phyloP scores from a whole-genome alignment of 169 alveolate species.

The Plasmodium inui region DNA sequence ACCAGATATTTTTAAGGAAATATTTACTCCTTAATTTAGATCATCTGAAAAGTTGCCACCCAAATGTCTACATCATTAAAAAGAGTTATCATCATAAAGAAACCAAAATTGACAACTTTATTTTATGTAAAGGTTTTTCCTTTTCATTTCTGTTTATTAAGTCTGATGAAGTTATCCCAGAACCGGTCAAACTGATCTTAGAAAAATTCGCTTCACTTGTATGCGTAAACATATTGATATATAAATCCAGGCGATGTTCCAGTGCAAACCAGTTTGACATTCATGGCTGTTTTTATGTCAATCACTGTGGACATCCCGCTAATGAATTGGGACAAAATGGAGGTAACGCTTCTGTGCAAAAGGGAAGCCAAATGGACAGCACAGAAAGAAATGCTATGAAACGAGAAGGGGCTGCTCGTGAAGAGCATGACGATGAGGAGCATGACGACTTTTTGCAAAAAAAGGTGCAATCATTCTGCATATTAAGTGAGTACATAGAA shows the following conservation, averaged over 20 bases:
- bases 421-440: background rate
- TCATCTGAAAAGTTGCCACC: background rate
- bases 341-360: background rate
- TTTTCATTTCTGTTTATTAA: constrained; percentile 32
- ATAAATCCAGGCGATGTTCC: constrained; percentile 60
- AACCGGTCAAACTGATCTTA: constrained; percentile 15
- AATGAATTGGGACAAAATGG: constrained; percentile 2
- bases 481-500: constrained; percentile 22
- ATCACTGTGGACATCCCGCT: background rate
- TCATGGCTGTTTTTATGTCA: constrained; percentile 1
- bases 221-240: constrained; percentile 46
- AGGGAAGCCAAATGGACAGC: background rate
- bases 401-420: background rate
- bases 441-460: constrained; percentile 28
- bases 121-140: constrained; percentile 72
- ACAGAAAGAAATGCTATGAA: background rate
- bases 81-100: constrained; percentile 58
- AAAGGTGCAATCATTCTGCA: constrained; percentile 32
- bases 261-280: constrained; percentile 19
- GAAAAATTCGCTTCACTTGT: constrained; percentile 65
- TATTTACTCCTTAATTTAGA: constrained; percentile 36
- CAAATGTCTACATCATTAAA: constrained; percentile 28
- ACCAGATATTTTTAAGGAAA: constrained; percentile 45
- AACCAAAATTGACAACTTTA: constrained; percentile 45
- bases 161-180: constrained; percentile 22